Conservation (phyloP, 1,284 basidiomycete species). For the Trametes sp. region DNA sequence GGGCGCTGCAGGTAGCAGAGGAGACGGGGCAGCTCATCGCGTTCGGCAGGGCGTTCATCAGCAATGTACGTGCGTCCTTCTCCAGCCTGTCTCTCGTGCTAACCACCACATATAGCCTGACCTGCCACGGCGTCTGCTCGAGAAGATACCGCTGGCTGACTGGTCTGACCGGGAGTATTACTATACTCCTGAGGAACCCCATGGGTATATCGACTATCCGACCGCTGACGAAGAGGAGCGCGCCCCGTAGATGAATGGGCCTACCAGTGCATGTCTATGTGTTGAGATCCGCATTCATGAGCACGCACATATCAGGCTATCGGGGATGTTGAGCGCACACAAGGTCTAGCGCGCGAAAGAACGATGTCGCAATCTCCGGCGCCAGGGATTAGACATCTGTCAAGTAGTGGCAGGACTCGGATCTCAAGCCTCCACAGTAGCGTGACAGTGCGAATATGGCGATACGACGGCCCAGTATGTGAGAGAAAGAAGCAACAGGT, state of each 20-base stretch:
- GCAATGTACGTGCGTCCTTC: constrained; percentile 37
- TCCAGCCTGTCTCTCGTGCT: constrained; percentile 42
- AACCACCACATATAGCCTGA: constrained; percentile 35
- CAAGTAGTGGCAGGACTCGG: too few species aligned
- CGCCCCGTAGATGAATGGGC: background rate
- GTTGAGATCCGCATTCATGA: background rate
- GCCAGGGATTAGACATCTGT: too few species aligned
- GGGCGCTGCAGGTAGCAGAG: constrained; percentile 38
- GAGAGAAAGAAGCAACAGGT: background rate
- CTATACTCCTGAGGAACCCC: constrained; percentile 36
- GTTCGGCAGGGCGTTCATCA: constrained; percentile 57
- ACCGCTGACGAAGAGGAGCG: constrained; percentile 5
- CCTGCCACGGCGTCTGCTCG: constrained; percentile 16
- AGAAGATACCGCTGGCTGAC: constrained; percentile 15
- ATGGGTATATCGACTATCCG: constrained; percentile 26
- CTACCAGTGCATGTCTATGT: background rate
- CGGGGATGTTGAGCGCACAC: too few species aligned
- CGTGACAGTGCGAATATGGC: background rate
- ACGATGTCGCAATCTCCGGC: too few species aligned
- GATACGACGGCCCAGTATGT: background rate
- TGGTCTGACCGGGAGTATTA: constrained; percentile 10
- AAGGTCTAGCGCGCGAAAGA: too few species aligned
- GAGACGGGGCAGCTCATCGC: constrained; percentile 48
- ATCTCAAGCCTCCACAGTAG: too few species aligned
- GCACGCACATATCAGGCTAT: too few species aligned